A percentile compares a stretch with the other conserved stretches of the same genome.
These are phyloP conservation scores for Leishmania arabica DNA, from an alignment of 208 protist species.

Conservation along the genomic window DNA sequence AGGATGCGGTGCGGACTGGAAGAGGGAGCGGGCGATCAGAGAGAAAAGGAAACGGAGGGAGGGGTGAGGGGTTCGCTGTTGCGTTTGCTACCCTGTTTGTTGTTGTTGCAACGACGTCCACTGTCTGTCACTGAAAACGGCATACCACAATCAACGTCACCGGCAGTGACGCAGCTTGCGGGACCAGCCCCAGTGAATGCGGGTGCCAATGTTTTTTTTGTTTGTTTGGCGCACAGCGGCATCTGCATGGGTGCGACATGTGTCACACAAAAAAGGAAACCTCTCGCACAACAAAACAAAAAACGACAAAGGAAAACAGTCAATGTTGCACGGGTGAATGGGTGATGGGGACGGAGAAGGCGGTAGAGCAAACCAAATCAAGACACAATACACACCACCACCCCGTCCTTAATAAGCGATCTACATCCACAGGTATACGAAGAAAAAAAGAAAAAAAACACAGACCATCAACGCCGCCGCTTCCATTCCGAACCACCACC, in stretches of 20 bases:
- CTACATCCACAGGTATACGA: background rate
- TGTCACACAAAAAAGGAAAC: background rate
- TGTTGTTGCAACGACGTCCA: background rate
- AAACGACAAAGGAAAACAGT: background rate
- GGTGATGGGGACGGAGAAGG: background rate
- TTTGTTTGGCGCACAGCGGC: background rate
- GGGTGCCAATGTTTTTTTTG: too few relatives aligned
- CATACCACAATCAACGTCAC: background rate
- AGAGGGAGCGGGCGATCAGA: background rate
- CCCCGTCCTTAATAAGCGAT: background rate
- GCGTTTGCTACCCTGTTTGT: background rate
- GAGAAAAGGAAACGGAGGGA: background rate
- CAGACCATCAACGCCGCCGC: background rate
- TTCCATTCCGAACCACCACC: background rate
- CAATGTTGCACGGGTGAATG: background rate
- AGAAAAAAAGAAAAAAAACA: background rate
- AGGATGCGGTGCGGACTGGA: background rate
- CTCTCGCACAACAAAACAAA: background rate
- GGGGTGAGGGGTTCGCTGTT: background rate
- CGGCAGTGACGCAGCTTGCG: background rate
- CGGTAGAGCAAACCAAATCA: background rate
- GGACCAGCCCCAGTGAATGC: background rate
- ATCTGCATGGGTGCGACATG: background rate
- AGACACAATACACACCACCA: background rate
- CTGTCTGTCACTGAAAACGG: background rate